These are phyloP conservation scores for Dimocarpus longan DNA, from an alignment of 345 rosid genomes.

Conservation along the genomic window DNA sequence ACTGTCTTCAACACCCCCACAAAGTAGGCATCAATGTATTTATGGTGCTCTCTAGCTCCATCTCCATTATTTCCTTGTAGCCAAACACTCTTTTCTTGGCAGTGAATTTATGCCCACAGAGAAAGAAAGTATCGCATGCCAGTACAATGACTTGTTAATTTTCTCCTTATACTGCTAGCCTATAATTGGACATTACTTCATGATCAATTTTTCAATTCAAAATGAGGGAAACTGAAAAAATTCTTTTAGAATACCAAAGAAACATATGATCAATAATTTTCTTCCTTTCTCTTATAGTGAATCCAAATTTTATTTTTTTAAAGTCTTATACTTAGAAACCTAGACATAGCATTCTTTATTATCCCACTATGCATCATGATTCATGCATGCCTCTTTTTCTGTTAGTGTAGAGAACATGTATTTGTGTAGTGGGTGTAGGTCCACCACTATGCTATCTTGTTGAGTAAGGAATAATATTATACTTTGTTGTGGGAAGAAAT, in stretches of 20 bases:
- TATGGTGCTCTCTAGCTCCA: slow-evolving; percentile 7
- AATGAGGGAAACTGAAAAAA: background rate
- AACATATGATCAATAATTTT: background rate
- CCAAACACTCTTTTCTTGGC: slow-evolving; percentile 6
- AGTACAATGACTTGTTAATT: background rate
- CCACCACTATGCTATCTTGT: slow-evolving; percentile 3
- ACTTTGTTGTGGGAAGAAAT: background rate
- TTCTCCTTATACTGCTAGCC: background rate
- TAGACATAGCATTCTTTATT: background rate
- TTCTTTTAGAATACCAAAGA: background rate
- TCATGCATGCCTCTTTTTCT: background rate
- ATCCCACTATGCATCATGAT: background rate
- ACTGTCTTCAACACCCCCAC: slow-evolving; percentile 29
- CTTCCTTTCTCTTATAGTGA: background rate
- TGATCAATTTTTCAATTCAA: background rate
- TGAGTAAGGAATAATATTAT: background rate
- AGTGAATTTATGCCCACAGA: background rate
- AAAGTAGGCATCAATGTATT: slow-evolving; percentile 14
- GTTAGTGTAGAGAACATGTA: background rate
- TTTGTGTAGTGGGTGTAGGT: background rate
- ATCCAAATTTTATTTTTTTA: background rate
- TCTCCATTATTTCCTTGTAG: background rate
- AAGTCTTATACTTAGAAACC: background rate
- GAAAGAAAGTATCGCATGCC: slow-evolving; percentile 10
- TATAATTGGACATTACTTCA: background rate